phyloP scores from a whole-genome alignment of 352 stramenopile species.

The Phytopythium aichiense region DNA sequence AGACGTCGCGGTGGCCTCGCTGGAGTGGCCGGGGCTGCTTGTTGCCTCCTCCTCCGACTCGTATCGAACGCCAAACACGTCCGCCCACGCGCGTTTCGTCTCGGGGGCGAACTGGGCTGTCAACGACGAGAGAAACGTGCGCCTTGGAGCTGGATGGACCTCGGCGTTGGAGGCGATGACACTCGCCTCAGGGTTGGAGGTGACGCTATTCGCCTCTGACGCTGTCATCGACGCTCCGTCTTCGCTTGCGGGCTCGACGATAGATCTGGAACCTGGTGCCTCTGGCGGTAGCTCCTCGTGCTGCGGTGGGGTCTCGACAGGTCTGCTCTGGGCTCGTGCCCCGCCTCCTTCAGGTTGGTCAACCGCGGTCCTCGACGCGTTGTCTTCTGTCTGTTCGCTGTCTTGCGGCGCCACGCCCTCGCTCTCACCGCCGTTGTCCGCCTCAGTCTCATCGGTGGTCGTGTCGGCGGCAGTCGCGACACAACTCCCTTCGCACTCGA shows the following conservation, averaged over 20 bases:
- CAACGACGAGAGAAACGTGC: constrained; percentile 16
- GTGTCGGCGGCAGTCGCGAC: neutral
- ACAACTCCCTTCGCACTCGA: neutral
- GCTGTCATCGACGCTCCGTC: neutral
- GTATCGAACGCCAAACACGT: constrained; percentile 57
- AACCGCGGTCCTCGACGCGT: neutral
- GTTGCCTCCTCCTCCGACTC: constrained; percentile 25
- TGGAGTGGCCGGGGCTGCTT: neutral
- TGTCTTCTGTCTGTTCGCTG: neutral
- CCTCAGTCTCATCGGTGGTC: neutral
- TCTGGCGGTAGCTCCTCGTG: neutral
- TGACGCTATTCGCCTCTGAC: neutral
- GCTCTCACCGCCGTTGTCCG: too few species aligned
- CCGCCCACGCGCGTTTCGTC: constrained; percentile 37
- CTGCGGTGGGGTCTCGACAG: neutral
- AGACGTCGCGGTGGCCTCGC: neutral
- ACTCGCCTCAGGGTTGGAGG: neutral
- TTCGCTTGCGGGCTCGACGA: neutral
- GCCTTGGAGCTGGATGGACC: neutral
- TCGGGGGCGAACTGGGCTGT: constrained; percentile 30
- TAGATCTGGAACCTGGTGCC: neutral
- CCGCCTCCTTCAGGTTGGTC: neutral
- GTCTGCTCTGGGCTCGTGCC: neutral
- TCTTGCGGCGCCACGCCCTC: neutral
- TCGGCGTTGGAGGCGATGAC: neutral